Conservation (phyloP, 805 yeast genomes). For the Kluyveromyces wickerhamii region DNA sequence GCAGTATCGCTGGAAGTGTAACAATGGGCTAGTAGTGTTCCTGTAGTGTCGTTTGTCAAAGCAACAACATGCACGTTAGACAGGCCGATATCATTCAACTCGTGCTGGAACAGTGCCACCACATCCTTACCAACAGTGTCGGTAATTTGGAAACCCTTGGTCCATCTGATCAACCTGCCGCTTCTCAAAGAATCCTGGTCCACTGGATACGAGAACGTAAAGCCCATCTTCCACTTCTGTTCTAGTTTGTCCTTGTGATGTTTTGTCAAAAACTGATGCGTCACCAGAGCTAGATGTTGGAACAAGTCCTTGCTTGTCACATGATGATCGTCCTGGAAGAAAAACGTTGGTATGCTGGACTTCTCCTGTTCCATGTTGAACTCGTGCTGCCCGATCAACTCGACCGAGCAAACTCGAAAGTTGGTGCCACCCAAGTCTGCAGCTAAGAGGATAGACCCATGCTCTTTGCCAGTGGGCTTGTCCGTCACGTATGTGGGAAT, state of each 20-base stretch:
- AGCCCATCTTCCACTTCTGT: constrained; percentile 64
- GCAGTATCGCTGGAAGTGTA: constrained; percentile 52
- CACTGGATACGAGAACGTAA: constrained; percentile 92
- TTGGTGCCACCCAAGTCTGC: constrained; percentile 97
- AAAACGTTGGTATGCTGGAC: constrained; percentile 67
- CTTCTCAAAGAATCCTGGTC: constrained; percentile 71
- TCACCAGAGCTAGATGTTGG: constrained; percentile 63
- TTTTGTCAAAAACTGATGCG: constrained; percentile 53
- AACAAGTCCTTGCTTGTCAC: constrained; percentile 59
- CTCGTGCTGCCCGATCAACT: constrained; percentile 70
- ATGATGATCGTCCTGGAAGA: constrained; percentile 46
- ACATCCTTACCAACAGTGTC: constrained; percentile 85
- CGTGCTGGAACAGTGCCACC: constrained; percentile 60
- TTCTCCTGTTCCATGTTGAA: constrained; percentile 70
- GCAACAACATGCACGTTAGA: constrained; percentile 71
- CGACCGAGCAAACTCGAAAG: constrained; percentile 87
- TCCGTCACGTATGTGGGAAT: constrained; percentile 85
- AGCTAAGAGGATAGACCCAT: constrained; percentile 67
- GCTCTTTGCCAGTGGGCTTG: constrained; percentile 79
- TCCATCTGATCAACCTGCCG: constrained; percentile 89
- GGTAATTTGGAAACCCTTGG: constrained; percentile 83
- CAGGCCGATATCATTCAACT: constrained; percentile 49
- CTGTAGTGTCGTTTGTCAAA: constrained; percentile 92
- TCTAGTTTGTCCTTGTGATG: constrained; percentile 48
- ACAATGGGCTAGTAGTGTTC: constrained; percentile 83